Base-by-base conservation (phyloP, 2,329 filamentous ascomycete genomes). In the Xylaria arbuscula region DNA sequence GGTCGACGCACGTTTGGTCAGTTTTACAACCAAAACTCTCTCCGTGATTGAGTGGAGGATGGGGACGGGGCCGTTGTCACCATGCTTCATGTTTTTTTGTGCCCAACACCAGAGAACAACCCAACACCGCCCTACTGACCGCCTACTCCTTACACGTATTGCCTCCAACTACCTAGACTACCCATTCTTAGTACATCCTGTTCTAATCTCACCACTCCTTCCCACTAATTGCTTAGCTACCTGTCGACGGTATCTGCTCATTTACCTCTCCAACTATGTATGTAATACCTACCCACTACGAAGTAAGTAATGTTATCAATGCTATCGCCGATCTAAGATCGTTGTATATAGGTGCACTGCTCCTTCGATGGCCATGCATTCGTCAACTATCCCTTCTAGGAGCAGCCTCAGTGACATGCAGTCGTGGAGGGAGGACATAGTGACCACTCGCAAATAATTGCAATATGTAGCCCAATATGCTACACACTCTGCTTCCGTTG, bases 91-190 rank as follows among this genome's bases (percentile, higher is more conserved):
- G n/a, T n/a, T n/a, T 45, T 45, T 54, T 64, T 61, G 65, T 60
- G 65, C 65, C 65, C 65, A 60, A 67, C 65, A 64, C 15, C 32
- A 42, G 9, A 54, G 40, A n/a, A 45, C 22, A 56, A 57, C 60
- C 60, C 59, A 59, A 67, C 38, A 67, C 65, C 55, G 28, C 28
- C 28, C 28, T 28, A 28, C 28, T 28, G 28, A 28, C 28, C 28
- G 64, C 59, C 59, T 58, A 36, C 51, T 42, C 19, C 60, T 63
- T 63, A 63, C 60, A 63, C 50, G 60, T 63, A 51, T 63, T 47
- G 55, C 13, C 55, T 57, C 55, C 55, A 45, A 57, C 55, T 47
- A 48, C 56, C 24, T n/a, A n/a, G n/a, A n/a, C n/a, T 22, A 19
- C 17, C 28, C 47, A 40, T 40, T 3, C 28, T 28, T 28, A 28